These are phyloP conservation scores for Hypoxylon fragiforme DNA, from an alignment of 495 filamentous ascomycete species.

Conservation along the genomic window DNA sequence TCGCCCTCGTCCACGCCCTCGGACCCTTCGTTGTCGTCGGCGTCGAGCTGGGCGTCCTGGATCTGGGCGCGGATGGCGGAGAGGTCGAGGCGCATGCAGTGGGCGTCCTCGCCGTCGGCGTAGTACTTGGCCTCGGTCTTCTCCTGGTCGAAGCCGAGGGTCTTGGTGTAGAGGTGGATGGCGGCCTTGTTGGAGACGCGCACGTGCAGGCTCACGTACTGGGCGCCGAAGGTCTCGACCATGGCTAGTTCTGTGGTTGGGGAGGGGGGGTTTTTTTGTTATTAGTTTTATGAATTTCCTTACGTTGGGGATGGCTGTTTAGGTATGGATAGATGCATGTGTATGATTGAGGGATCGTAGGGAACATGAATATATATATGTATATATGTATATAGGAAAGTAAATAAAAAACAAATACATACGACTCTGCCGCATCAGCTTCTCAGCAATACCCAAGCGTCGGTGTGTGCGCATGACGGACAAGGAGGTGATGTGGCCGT, in stretches of 20 bases:
- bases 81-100: conserved; percentile 87
- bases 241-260: conserved; percentile 77
- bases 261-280: conserved; percentile 1
- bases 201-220: conserved; percentile 94
- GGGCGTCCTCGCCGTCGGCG: conserved; percentile 96
- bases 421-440: conserved; percentile 96
- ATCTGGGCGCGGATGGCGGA: conserved; percentile 59
- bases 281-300: too few species aligned
- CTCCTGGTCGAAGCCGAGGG: conserved; percentile 86
- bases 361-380: too few species aligned
- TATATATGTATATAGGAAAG: neutral
- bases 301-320: too few species aligned
- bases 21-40: conserved; percentile 35
- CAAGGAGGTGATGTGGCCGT: conserved; percentile 94
- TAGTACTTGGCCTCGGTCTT: conserved; percentile 95
- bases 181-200: conserved; percentile 91
- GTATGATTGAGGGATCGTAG: too few species aligned
- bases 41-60: conserved; percentile 40
- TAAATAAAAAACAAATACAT: conserved; percentile 43
- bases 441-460: conserved; percentile 87
- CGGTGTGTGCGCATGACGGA: conserved; percentile 97
- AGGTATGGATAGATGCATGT: too few species aligned
- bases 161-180: conserved; percentile 88
- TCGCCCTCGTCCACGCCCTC: conserved; percentile 51
- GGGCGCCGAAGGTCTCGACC: conserved; percentile 87